Conservation (phyloP, 1,284 basidiomycete species). For the Waitea zeae region DNA sequence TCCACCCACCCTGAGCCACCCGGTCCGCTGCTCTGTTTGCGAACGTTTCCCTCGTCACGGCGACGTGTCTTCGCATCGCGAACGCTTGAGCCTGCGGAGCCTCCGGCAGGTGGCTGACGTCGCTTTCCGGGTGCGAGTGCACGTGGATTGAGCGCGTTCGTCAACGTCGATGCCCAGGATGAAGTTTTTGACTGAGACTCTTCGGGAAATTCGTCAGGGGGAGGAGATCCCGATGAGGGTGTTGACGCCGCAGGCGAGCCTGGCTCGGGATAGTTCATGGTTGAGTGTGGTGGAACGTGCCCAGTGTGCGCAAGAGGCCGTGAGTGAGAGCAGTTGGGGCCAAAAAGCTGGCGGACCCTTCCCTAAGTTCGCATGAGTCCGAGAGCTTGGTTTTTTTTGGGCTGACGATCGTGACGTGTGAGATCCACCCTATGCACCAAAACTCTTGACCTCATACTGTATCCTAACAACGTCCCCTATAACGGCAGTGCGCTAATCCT, state of each 20-base stretch:
- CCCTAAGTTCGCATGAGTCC: conserved; percentile 1
- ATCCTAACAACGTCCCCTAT: not conserved
- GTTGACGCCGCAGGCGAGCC: conserved; percentile 11
- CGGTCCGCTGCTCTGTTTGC: conserved; percentile 7
- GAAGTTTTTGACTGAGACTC: conserved; percentile 1
- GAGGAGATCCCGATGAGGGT: conserved; percentile 10
- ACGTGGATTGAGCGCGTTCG: conserved; percentile 6
- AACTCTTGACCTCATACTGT: not conserved
- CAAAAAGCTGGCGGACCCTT: no score
- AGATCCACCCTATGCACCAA: not conserved
- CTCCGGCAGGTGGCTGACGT: conserved; percentile 16
- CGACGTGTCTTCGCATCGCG: conserved; percentile 23
- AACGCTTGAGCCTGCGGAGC: conserved; percentile 11
- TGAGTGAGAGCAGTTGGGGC: no score
- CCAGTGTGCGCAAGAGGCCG: no score
- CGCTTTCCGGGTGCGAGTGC: conserved; percentile 23
- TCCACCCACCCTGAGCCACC: conserved; percentile 11
- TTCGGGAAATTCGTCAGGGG: conserved; percentile 6
- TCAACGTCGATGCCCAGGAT: conserved; percentile 9
- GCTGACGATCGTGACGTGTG: not conserved
- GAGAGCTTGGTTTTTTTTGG: not conserved
- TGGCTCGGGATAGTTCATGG: conserved; percentile 12
- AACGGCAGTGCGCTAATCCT: not conserved
- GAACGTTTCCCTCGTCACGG: conserved; percentile 16
- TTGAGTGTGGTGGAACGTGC: not conserved